These are phyloP conservation scores for Solanum chiquidenum DNA, from an alignment of 257 asterid species.

Conservation along the genomic window DNA sequence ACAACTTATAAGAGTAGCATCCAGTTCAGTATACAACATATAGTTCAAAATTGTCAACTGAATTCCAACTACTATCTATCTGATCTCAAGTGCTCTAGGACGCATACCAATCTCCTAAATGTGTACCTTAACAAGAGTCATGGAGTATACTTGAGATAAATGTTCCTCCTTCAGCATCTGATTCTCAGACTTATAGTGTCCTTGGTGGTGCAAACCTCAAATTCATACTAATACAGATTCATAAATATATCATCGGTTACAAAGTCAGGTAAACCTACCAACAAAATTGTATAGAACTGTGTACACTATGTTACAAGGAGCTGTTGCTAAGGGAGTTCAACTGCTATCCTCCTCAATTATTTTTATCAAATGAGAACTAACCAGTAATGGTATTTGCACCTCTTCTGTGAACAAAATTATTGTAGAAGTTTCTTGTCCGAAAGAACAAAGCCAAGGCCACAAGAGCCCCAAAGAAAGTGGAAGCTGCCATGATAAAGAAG, in stretches of 20 bases:
- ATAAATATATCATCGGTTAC: background rate
- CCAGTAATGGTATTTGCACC: background rate
- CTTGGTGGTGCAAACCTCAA: background rate
- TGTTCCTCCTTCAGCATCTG: background rate
- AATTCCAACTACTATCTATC: background rate
- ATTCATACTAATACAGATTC: background rate
- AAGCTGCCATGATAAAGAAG: slow-evolving; percentile 58
- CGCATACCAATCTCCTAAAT: background rate
- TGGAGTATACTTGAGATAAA: background rate
- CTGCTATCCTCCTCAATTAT: background rate
- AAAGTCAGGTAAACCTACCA: background rate
- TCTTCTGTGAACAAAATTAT: slow-evolving; percentile 11
- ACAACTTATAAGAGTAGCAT: background rate
- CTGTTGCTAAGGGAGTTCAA: background rate
- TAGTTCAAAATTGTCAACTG: background rate
- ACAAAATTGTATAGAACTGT: background rate
- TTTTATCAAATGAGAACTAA: background rate
- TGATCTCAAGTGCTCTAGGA: background rate
- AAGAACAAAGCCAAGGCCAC: slow-evolving; percentile 57
- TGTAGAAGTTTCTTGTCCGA: slow-evolving; percentile 57
- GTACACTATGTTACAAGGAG: background rate
- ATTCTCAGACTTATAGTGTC: background rate
- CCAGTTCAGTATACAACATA: background rate
- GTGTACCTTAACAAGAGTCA: background rate
- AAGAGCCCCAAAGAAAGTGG: slow-evolving; percentile 51